Conservation (phyloP, 192 early-diverging fungal species). For the Kickxella alabastrina region DNA sequence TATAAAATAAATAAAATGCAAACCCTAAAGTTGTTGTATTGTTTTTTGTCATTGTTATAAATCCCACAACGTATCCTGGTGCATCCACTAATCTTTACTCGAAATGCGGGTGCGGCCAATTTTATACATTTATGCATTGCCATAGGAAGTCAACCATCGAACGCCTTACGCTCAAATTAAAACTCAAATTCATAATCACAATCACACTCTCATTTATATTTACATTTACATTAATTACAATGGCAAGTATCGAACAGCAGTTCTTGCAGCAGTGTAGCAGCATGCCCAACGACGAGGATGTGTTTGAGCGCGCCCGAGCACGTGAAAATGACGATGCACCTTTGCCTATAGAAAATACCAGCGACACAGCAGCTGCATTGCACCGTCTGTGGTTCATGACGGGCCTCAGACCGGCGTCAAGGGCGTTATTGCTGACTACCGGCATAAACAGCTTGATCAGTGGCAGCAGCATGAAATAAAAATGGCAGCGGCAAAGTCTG, state of each 20-base stretch:
- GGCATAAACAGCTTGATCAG: slow-evolving; percentile 13
- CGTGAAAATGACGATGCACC: slow-evolving; percentile 10
- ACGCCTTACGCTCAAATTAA: background rate
- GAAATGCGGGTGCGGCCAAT: too few species aligned
- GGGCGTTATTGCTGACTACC: slow-evolving; percentile 46
- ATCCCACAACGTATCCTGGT: too few species aligned
- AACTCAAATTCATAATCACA: background rate
- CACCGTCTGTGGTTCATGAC: slow-evolving; percentile 1
- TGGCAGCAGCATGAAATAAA: slow-evolving; percentile 6
- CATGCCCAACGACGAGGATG: slow-evolving; percentile 8
- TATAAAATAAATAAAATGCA: too few species aligned
- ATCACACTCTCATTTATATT: too few species aligned
- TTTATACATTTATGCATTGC: too few species aligned
- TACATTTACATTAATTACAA: background rate
- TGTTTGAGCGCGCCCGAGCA: slow-evolving; percentile 4
- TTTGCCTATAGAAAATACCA: background rate
- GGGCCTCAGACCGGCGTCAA: slow-evolving; percentile 49
- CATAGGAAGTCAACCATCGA: too few species aligned
- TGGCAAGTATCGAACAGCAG: slow-evolving; percentile 17
- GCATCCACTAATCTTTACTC: too few species aligned
- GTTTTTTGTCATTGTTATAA: too few species aligned
- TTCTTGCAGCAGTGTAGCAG: slow-evolving; percentile 5
- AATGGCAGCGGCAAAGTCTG: background rate
- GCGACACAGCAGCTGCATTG: background rate
- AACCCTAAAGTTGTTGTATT: too few species aligned